A percentile compares a stretch with the other conserved stretches of the same genome.
phyloP scores from a whole-genome alignment of 2,329 filamentous ascomycete genomes.

The Dothideomycetes sp. region DNA sequence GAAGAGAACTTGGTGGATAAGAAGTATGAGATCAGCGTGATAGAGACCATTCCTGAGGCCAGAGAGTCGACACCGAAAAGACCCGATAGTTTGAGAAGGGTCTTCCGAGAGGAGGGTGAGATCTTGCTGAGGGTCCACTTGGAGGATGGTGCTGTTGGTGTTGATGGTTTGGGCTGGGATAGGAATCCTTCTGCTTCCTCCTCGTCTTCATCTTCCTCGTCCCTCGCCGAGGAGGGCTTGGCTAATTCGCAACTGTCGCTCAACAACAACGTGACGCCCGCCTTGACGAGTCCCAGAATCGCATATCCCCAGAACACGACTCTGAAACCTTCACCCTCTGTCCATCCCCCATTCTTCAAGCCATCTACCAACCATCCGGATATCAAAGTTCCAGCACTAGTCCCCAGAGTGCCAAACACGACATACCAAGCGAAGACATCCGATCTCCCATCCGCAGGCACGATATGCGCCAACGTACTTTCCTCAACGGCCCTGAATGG shows the following conservation, averaged over 20 bases:
- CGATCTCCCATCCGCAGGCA: constrained; percentile 18
- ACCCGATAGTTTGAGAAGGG: constrained; percentile 54
- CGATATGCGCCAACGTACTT: constrained; percentile 25
- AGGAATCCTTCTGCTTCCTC: constrained; percentile 12
- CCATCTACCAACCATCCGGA: constrained; percentile 31
- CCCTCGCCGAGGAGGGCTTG: constrained; percentile 20
- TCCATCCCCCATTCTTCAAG: constrained; percentile 28
- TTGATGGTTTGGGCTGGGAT: not conserved
- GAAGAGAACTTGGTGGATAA: constrained; percentile 48
- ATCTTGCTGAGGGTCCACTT: constrained; percentile 44
- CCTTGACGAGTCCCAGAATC: constrained; percentile 31
- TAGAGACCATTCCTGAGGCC: constrained; percentile 54
- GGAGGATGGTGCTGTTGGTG: constrained; percentile 1
- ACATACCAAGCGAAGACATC: constrained; percentile 27
- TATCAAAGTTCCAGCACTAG: constrained; percentile 22
- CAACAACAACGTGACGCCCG: constrained; percentile 29
- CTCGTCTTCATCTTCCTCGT: constrained; percentile 19
- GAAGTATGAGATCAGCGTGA: constrained; percentile 45
- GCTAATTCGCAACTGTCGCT: constrained; percentile 31
- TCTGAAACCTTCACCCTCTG: constrained; percentile 30
- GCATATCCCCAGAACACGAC: constrained; percentile 37
- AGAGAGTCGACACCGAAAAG: constrained; percentile 62
- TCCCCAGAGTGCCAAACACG: constrained; percentile 23
- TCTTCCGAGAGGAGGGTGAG: constrained; percentile 43
- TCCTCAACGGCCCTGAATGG: constrained; percentile 29